phyloP scores from a whole-genome alignment of 352 stramenopile genomes.

The Globisporangium irregulare region DNA sequence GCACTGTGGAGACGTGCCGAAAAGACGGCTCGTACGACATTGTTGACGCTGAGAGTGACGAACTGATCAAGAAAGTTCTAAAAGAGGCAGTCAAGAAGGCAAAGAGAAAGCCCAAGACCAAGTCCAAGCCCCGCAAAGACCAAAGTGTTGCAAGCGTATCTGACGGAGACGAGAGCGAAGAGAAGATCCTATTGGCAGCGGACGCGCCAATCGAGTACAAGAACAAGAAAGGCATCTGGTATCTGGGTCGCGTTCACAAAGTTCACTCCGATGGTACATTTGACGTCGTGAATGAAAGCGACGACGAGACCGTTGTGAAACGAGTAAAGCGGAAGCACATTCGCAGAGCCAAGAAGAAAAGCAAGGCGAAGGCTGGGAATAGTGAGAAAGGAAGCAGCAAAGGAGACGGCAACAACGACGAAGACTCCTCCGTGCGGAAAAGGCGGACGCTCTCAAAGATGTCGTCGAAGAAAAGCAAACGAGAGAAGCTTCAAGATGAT shows the following conservation, averaged over 20 bases:
- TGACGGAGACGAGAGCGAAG: slow-evolving; percentile 19
- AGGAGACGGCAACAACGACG: slow-evolving; percentile 13
- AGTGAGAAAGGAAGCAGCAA: background rate
- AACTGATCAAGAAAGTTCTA: slow-evolving; percentile 31
- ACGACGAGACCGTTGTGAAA: slow-evolving; percentile 30
- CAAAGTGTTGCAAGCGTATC: slow-evolving; percentile 13
- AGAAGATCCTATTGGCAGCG: slow-evolving; percentile 19
- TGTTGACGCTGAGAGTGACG: slow-evolving; percentile 26
- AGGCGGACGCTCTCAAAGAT: slow-evolving; percentile 18
- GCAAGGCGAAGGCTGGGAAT: slow-evolving; percentile 9
- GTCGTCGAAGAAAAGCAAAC: slow-evolving; percentile 3
- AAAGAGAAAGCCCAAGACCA: slow-evolving; percentile 12
- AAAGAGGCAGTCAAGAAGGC: slow-evolving; percentile 18
- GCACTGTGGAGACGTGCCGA: slow-evolving; percentile 27
- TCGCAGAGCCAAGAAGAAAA: slow-evolving; percentile 20
- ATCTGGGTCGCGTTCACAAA: slow-evolving; percentile 27
- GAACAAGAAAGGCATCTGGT: slow-evolving; percentile 34
- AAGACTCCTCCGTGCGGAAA: slow-evolving; percentile 24
- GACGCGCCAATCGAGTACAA: slow-evolving; percentile 38
- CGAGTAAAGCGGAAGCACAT: slow-evolving; percentile 29
- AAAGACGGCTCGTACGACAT: slow-evolving; percentile 34
- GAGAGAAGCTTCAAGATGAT: slow-evolving; percentile 13
- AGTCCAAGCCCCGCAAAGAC: slow-evolving; percentile 12
- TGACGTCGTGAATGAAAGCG: slow-evolving; percentile 44
- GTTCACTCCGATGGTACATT: slow-evolving; percentile 44